Evolutionary conservation across 179 eudicot species (phyloP).

Genomic region (Carnegiea gigantea): DNA sequence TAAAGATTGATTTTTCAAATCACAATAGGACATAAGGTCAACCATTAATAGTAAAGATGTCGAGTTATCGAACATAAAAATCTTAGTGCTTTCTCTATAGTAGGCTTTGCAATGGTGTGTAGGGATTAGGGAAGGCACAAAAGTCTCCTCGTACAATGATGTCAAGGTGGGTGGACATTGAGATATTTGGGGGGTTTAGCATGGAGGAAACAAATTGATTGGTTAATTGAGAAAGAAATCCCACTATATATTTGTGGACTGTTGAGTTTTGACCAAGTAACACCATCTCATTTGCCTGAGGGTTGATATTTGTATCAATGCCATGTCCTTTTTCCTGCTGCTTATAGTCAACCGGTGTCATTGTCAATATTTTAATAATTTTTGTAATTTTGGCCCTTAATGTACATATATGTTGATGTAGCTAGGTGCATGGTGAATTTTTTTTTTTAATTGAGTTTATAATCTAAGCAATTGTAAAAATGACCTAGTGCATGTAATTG

Average conservation of each 20-base stretch:
- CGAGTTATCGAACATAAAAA: no score
- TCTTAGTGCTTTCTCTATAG: no score
- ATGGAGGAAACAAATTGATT: conserved; percentile 12
- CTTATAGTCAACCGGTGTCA: neutral
- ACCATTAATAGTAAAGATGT: no score
- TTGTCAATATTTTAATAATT: neutral
- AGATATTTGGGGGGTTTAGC: conserved; percentile 3
- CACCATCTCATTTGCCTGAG: conserved; percentile 10
- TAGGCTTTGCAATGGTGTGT: no score
- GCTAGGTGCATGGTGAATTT: no score
- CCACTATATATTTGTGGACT: neutral
- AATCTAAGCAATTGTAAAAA: no score
- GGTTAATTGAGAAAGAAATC: neutral
- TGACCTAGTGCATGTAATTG: no score
- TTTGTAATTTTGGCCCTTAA: neutral
- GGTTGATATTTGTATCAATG: neutral
- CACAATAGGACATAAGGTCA: no score
- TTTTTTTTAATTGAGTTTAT: no score
- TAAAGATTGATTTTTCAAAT: no score
- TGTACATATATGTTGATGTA: no score
- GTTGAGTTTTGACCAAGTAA: conserved; percentile 19
- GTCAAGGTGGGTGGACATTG: conserved; percentile 3
- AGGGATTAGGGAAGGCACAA: neutral
- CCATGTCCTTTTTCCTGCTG: neutral
- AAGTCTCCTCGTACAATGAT: conserved; percentile 16